phyloP scores from a whole-genome alignment of 495 filamentous ascomycete species.

The Melanomma pulvis-pyrius region DNA sequence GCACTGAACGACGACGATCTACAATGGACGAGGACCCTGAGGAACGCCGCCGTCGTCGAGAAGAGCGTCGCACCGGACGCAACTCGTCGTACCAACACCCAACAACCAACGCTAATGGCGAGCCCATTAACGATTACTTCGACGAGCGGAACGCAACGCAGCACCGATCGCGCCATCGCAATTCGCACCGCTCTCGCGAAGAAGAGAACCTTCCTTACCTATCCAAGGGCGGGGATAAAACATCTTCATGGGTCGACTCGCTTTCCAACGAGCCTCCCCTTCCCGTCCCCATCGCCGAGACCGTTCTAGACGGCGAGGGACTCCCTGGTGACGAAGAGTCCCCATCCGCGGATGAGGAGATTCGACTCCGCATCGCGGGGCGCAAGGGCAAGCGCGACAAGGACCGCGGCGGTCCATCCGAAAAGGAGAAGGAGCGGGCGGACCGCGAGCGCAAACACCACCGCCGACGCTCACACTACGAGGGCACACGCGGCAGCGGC shows the following conservation, averaged over 20 bases:
- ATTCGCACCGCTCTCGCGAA: slow-evolving; percentile 15
- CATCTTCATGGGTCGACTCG: slow-evolving; percentile 39
- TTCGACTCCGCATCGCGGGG: slow-evolving; percentile 31
- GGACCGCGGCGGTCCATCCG: slow-evolving; percentile 4
- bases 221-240: slow-evolving; percentile 39
- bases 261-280: slow-evolving; percentile 36
- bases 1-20: slow-evolving; percentile 30
- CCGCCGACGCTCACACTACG: slow-evolving; percentile 20
- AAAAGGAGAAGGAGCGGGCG: slow-evolving; percentile 5
- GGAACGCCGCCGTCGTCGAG: slow-evolving; percentile 29
- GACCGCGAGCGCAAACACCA: slow-evolving; percentile 26
- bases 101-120: slow-evolving; percentile 25
- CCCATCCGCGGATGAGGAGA: slow-evolving; percentile 33
- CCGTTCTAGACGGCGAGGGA: slow-evolving; percentile 31
- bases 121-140: slow-evolving; percentile 38
- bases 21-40: slow-evolving; percentile 38
- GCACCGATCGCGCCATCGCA: slow-evolving; percentile 22
- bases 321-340: slow-evolving; percentile 31
- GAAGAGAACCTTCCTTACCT: slow-evolving; percentile 34
- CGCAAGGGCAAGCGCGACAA: slow-evolving; percentile 24
- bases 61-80: slow-evolving; percentile 31
- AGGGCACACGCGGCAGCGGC: background rate
- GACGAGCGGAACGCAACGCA: slow-evolving; percentile 34
- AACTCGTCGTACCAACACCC: slow-evolving; percentile 30
- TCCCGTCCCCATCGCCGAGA: slow-evolving; percentile 37